These are phyloP conservation scores for Pascua sp. DNA, from an alignment of 1,284 basidiomycete genomes.

Conservation along the genomic window DNA sequence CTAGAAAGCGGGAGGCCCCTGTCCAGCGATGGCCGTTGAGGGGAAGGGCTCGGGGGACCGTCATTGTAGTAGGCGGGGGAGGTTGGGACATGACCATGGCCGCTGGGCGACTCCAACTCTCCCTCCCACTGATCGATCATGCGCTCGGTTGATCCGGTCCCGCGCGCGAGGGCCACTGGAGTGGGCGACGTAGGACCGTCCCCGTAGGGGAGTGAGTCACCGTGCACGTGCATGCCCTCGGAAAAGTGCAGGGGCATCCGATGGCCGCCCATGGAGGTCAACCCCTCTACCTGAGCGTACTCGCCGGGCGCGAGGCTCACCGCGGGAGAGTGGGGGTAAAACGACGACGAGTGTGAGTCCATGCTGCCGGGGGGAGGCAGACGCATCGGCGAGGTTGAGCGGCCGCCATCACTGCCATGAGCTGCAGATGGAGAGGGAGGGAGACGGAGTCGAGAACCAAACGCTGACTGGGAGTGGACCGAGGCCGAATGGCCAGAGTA, in stretches of 20 bases:
- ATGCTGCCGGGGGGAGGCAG: no score
- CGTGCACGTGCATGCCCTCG: conserved; percentile 17
- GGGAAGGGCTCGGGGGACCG: neutral
- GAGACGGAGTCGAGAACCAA: no score
- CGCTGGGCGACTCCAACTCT: neutral
- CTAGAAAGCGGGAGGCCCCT: neutral
- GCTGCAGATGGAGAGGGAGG: no score
- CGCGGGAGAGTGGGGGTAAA: conserved; percentile 3
- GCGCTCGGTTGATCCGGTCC: conserved; percentile 29
- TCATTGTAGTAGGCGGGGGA: neutral
- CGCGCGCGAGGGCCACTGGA: conserved; percentile 10
- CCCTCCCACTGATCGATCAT: conserved; percentile 45
- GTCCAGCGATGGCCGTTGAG: neutral
- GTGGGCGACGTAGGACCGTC: conserved; percentile 3
- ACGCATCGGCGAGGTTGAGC: no score
- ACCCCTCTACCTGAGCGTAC: neutral
- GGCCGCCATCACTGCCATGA: no score
- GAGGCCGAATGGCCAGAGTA: no score
- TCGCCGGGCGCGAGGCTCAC: neutral
- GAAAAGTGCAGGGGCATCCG: conserved; percentile 14
- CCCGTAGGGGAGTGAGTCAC: conserved; percentile 10
- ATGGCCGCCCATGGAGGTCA: conserved; percentile 9
- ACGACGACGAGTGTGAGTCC: no score
- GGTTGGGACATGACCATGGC: neutral
- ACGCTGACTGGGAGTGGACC: no score